phyloP scores from a whole-genome alignment of 2,329 filamentous ascomycete genomes.

The Scedosporium dehoogii region DNA sequence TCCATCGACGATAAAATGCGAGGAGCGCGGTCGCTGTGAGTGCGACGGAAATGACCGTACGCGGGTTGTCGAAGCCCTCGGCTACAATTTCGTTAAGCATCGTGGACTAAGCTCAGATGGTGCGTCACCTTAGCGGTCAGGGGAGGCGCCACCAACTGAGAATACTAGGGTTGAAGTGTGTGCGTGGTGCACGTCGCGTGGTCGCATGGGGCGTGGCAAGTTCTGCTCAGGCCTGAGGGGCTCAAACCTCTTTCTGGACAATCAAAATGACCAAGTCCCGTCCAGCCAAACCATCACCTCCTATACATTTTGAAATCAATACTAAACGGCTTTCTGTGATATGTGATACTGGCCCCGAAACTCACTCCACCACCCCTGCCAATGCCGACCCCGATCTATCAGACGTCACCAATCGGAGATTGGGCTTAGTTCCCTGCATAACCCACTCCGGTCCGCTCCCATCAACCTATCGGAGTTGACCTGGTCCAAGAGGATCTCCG shows the following conservation, averaged over 20 bases:
- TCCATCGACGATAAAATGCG: conserved; percentile 1
- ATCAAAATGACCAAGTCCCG: neutral
- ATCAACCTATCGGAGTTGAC: conserved; percentile 2
- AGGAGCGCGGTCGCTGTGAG: neutral
- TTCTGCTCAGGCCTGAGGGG: too few relatives aligned
- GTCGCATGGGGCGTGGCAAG: too few relatives aligned
- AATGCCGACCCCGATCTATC: too few relatives aligned
- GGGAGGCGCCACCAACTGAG: too few relatives aligned
- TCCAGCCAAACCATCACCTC: too few relatives aligned
- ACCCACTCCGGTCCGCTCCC: neutral
- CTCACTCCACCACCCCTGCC: too few relatives aligned
- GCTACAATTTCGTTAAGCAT: conserved; percentile 1
- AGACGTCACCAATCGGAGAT: neutral
- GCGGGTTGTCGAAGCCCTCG: neutral
- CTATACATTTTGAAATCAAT: too few relatives aligned
- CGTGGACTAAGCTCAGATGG: neutral
- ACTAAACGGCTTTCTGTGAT: too few relatives aligned
- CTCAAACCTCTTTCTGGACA: too few relatives aligned
- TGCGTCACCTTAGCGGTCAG: neutral
- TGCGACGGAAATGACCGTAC: neutral
- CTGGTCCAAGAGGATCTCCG: neutral
- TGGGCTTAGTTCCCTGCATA: neutral
- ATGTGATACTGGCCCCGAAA: too few relatives aligned
- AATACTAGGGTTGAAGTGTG: too few relatives aligned
- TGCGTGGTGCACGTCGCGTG: too few relatives aligned